Evolutionary conservation across 352 stramenopile genomes (phyloP), one percentile per base, ranked within the genome.

Genomic region (Paralagenidium karlingii): DNA sequence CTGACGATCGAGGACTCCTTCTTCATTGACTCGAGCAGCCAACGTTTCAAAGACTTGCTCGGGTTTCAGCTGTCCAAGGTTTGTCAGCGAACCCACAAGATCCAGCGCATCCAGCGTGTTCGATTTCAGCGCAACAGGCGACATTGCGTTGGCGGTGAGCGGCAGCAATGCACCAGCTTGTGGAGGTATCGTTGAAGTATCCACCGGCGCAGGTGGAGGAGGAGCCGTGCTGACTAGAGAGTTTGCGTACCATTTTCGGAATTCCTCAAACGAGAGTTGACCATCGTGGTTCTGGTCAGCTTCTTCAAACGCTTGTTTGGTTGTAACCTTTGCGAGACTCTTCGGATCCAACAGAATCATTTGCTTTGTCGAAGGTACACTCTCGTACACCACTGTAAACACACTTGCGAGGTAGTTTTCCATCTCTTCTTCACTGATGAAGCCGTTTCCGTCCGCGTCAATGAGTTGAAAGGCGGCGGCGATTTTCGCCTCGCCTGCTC

Each of bases 1-100:
- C 11, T 68, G 47, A 5, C 68, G 58, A 7, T 69, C 74, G 4
- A 94, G 39, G 16, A 89, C 74, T 13, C 82, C 77, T 26, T 92
- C 75, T 40, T 73, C 61, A 34, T 94, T 85, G 29, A 89, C 77
- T 54, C 84, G 81, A 4, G 73, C 51, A 7, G 75, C 78, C 30
- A 94, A 64, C 16, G 84, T 51, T 53, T 91, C 78, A 45, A 94
- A 94, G 11, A 94, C 60, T 19, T 90, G 66, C 16, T 53, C 63
- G 1, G 82, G 53, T 20, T 60, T 50, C 3, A 65, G 59, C 2
- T 73, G 52, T 15, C 62, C 46, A 16, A 94, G 51, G 24, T 63
- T 64, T 25, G 66, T 86, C 15, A 79, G 41, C 5, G 60, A 66
- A 0, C 68, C 70, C 13, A 85, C 60, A 27, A 69, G n/a, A n/a